phyloP scores from a whole-genome alignment of 192 early-diverging fungal species.

The Diversispora epigaea region DNA sequence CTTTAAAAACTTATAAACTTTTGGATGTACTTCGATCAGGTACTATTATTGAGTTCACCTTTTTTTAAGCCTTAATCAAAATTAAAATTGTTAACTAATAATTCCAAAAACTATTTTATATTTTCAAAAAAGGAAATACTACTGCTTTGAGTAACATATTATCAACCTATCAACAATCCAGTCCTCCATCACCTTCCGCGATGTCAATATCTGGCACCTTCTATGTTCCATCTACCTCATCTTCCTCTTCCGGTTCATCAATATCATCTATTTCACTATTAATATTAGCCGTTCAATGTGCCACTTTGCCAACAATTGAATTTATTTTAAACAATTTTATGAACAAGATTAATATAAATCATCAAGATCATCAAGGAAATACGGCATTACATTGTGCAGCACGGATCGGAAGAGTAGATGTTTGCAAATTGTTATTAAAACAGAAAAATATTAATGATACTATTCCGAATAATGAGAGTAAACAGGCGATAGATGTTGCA shows the following conservation, averaged over 20 bases:
- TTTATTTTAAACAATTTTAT: constrained; percentile 49
- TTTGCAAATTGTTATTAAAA: constrained; percentile 65
- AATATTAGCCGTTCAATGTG: constrained; percentile 66
- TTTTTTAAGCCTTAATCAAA: background rate
- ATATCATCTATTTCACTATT: constrained; percentile 40
- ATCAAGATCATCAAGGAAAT: constrained; percentile 58
- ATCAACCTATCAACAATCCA: too few relatives aligned
- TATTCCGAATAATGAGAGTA: constrained; percentile 58
- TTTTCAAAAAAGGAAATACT: too few relatives aligned
- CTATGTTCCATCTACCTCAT: too few relatives aligned
- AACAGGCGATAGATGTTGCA: constrained; percentile 59
- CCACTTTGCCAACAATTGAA: constrained; percentile 54
- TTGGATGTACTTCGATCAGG: constrained; percentile 37
- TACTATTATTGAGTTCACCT: constrained; percentile 16
- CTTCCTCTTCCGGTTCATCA: too few relatives aligned
- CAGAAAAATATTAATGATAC: constrained; percentile 68
- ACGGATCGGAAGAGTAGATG: constrained; percentile 62
- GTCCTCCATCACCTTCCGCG: too few relatives aligned
- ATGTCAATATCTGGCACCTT: too few relatives aligned
- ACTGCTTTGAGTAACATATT: too few relatives aligned
- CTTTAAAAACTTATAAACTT: constrained; percentile 37
- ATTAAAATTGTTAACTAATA: background rate
- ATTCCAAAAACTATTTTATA: background rate
- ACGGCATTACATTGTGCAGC: constrained; percentile 76
- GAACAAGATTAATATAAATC: constrained; percentile 49